Evolutionary conservation across 2,329 filamentous ascomycete species (phyloP).

Genomic region (Aaosphaeria arxii): DNA sequence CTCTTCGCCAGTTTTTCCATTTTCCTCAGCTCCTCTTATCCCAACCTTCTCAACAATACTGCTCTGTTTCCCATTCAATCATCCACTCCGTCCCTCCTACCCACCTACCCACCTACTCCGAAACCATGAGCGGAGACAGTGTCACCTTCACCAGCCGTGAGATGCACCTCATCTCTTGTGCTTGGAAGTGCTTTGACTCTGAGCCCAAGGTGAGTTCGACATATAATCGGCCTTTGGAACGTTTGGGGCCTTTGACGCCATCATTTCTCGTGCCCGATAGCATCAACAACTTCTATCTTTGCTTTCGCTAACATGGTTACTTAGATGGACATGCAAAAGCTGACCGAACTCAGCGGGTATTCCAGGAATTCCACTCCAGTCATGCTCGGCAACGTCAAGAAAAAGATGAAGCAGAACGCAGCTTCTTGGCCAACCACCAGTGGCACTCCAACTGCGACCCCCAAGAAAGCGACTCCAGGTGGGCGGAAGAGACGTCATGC

Average conservation of each 20-base stretch:
- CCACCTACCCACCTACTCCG: background rate
- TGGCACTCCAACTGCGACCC: conserved; percentile 3
- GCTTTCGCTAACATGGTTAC: conserved; percentile 6
- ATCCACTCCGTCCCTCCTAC: background rate
- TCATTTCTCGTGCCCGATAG: background rate
- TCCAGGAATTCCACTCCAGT: conserved; percentile 20
- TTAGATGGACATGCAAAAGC: conserved; percentile 18
- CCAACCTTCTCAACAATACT: background rate
- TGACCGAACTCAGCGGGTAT: conserved; percentile 22
- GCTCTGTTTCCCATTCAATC: background rate
- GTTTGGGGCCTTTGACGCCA: background rate
- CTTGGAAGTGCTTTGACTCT: conserved; percentile 34
- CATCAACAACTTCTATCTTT: conserved; percentile 1
- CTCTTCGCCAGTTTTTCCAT: background rate
- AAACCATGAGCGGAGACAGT: background rate
- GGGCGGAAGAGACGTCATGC: conserved; percentile 1
- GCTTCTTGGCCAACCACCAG: background rate
- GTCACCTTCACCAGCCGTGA: conserved; percentile 20
- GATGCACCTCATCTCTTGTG: conserved; percentile 23
- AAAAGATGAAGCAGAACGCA: conserved; percentile 23
- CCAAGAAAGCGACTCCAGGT: conserved; percentile 14
- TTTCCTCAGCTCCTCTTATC: background rate
- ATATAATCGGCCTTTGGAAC: background rate
- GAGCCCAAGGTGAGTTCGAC: conserved; percentile 27
- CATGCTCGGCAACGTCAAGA: conserved; percentile 30